phyloP scores from a whole-genome alignment of 352 stramenopile species.

The Saprolegnia diclina region DNA sequence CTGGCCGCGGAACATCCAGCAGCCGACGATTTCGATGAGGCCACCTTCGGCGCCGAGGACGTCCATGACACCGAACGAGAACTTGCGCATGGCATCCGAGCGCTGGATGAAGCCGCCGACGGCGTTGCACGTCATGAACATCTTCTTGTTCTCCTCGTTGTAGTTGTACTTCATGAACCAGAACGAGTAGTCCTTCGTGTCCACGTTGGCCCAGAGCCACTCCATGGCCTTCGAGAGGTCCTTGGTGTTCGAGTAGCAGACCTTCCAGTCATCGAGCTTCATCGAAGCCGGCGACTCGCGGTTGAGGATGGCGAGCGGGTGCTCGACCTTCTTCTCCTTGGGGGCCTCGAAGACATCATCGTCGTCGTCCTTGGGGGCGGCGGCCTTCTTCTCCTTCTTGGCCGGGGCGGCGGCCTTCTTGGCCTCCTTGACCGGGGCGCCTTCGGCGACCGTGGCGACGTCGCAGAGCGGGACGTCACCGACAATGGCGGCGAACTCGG shows the following conservation, averaged over 20 bases:
- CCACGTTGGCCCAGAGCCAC: conserved; percentile 87
- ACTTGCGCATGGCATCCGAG: conserved; percentile 89
- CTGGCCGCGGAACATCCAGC: conserved; percentile 88
- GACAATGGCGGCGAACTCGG: conserved; percentile 88
- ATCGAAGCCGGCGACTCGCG: conserved; percentile 73
- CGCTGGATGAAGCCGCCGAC: conserved; percentile 90
- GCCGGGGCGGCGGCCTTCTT: conserved; percentile 38
- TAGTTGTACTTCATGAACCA: conserved; percentile 93
- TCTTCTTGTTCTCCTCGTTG: conserved; percentile 89
- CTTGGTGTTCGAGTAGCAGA: conserved; percentile 88
- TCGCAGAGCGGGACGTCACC: conserved; percentile 85
- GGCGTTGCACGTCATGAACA: conserved; percentile 93
- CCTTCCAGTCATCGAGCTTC: conserved; percentile 88
- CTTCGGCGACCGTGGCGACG: conserved; percentile 58
- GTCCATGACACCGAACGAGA: conserved; percentile 86
- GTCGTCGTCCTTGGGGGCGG: conserved; percentile 25
- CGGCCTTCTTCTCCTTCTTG: conserved; percentile 41
- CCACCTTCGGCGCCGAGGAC: conserved; percentile 54
- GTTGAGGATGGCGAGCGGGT: conserved; percentile 85
- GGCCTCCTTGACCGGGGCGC: conserved; percentile 42
- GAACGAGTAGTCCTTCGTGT: conserved; percentile 85
- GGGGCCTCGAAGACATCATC: conserved; percentile 34
- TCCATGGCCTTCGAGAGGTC: conserved; percentile 81
- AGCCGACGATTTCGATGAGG: conserved; percentile 84
- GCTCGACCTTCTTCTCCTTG: conserved; percentile 74